A percentile compares a stretch with the other conserved stretches of the same genome.
Evolutionary conservation across 768 basidiomycete genomes (phyloP).

Genomic region (Daedalea quercina): DNA sequence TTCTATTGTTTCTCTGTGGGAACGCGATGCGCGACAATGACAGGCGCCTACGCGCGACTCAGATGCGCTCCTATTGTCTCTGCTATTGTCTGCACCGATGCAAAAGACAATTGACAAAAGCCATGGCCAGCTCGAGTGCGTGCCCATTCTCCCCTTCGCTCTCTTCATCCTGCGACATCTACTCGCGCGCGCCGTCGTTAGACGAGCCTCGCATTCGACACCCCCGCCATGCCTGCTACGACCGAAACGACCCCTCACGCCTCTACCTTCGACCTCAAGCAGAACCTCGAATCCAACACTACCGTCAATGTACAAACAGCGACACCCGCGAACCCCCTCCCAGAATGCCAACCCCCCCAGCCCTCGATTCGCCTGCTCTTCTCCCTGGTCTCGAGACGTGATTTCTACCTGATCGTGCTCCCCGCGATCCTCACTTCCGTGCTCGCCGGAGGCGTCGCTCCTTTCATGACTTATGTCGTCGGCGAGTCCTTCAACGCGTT

Average conservation of each 20-base stretch:
- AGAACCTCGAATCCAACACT: slow-evolving; percentile 11
- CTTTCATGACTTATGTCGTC: slow-evolving; percentile 81
- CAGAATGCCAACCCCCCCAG: slow-evolving; percentile 22
- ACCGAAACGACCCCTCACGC: slow-evolving; percentile 18
- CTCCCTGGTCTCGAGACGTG: slow-evolving; percentile 51
- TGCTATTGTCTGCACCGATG: slow-evolving; percentile 9
- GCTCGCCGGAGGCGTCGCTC: slow-evolving; percentile 63
- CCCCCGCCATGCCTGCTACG: slow-evolving; percentile 11
- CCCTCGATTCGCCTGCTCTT: slow-evolving; percentile 65
- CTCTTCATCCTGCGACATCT: slow-evolving; percentile 9
- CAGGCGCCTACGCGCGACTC: slow-evolving; percentile 12
- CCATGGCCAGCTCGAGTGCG: slow-evolving; percentile 12
- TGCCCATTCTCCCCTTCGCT: slow-evolving; percentile 13
- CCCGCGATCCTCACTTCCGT: slow-evolving; percentile 62
- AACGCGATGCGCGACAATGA: slow-evolving; percentile 5
- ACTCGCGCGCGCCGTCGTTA: slow-evolving; percentile 19
- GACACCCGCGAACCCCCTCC: slow-evolving; percentile 18
- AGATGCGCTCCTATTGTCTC: neutral
- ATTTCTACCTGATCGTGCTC: slow-evolving; percentile 48
- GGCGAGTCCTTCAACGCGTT: slow-evolving; percentile 75
- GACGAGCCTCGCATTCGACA: slow-evolving; percentile 20
- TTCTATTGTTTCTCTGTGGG: slow-evolving; percentile 13
- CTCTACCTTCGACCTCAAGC: slow-evolving; percentile 13
- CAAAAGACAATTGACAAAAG: slow-evolving; percentile 25
- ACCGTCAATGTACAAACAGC: slow-evolving; percentile 15